Base-by-base conservation (phyloP, 768 basidiomycete species). In the Kwoniella europaea region DNA sequence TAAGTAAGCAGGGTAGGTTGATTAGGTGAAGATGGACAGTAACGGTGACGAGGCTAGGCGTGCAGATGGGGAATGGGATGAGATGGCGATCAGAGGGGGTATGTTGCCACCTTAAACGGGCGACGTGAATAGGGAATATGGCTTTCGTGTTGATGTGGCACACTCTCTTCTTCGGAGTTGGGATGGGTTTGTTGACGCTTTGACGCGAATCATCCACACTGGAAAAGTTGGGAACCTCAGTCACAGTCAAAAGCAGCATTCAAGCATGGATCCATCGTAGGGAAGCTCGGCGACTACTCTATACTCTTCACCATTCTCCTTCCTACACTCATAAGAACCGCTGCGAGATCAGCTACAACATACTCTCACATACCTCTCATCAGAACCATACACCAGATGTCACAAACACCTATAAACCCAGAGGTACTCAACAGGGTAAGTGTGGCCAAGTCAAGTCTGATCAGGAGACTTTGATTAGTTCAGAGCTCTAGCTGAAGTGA, bases 361-460 rank as follows among this genome's bases (percentile, higher is more conserved):
- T 10, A 52, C 46, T 4, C 41, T 22, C n/a, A 12, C 35, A 46
- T 15, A 16, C n/a, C 52, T 13, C 12, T 65, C 24, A 20, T 65
- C 65, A 64, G 24, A 13, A 56, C 58, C 20, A 60, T 10, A 35
- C 35, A 35, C 27, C 67, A 27, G 20, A 67, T 67, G 70, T 27
- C 41, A 18, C 57, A 50, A 61, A 61, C 42, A 60, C 63, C 65
- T 50, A 75, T 79, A 55, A 76, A 77, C 66, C 76, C 76, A 27
- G 60, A 72, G 10, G 76, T 79, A 29, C 65, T 79, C 61, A 63
- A 74, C 55, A 52, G 78, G 42, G 78, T 77, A 50, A 75, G 78
- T 71, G 18, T 71, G 18, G 27, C 27, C 16, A 35, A 35, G 35
- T 35, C 35, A 35, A 35, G 55, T 56, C 20, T 12, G 15, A 24